Percentiles rank a stretch among this genome's conserved stretches.
Conservation (phyloP, 495 filamentous ascomycete genomes). For the Darksidea phi region DNA sequence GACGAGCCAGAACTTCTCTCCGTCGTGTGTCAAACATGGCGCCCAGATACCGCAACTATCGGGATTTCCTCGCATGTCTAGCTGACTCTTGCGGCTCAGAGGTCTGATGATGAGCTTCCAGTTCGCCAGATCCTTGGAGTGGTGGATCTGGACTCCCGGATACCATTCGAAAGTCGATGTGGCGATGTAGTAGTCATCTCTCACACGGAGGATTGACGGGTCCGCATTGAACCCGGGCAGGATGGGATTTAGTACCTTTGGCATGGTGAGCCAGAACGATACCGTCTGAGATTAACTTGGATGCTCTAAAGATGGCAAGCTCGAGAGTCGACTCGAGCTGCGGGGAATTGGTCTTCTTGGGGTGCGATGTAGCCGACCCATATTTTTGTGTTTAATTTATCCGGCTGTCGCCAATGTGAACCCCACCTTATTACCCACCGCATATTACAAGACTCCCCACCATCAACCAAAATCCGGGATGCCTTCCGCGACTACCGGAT, state of each 20-base stretch:
- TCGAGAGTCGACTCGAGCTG: too few relatives aligned
- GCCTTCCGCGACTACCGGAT: too few relatives aligned
- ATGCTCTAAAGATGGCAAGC: too few relatives aligned
- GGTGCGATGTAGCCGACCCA: neutral
- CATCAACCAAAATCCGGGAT: neutral
- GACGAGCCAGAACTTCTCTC: slow-evolving; percentile 46
- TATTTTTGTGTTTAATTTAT: neutral
- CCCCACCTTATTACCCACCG: slow-evolving; percentile 1
- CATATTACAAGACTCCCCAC: neutral
- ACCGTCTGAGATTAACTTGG: too few relatives aligned
- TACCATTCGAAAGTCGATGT: slow-evolving; percentile 65
- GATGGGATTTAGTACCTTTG: slow-evolving; percentile 54
- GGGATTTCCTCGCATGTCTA: slow-evolving; percentile 42
- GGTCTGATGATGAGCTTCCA: slow-evolving; percentile 51
- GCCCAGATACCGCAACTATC: slow-evolving; percentile 63
- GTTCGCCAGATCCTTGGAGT: slow-evolving; percentile 45
- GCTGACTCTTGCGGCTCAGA: slow-evolving; percentile 41
- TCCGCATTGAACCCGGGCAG: slow-evolving; percentile 64
- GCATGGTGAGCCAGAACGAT: slow-evolving; percentile 11
- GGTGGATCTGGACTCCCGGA: slow-evolving; percentile 56
- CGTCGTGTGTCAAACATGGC: slow-evolving; percentile 60
- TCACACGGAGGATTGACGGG: slow-evolving; percentile 59
- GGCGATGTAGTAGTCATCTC: slow-evolving; percentile 60
- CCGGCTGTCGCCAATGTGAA: neutral
- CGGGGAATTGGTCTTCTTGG: too few relatives aligned